Percentiles rank a stretch among this genome's conserved stretches.
Conservation (phyloP, 306 rosid species). For the Cicer arietinum region DNA sequence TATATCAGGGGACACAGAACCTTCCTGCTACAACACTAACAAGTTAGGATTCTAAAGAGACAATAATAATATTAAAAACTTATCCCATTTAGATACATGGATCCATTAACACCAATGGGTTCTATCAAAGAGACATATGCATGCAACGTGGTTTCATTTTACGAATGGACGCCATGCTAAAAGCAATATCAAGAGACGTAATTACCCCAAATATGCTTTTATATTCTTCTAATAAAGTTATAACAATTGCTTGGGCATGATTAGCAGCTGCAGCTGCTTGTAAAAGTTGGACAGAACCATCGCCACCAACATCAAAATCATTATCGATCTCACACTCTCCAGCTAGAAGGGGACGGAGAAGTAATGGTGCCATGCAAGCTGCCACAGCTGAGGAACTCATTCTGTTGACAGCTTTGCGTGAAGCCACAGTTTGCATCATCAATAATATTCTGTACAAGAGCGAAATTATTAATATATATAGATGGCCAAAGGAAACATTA, state of each 20-base stretch:
- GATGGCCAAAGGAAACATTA: constrained; percentile 4
- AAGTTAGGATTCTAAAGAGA: constrained; percentile 47
- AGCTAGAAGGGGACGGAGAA: constrained; percentile 90
- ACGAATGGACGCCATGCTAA: constrained; percentile 34
- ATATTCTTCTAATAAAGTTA: constrained; percentile 89
- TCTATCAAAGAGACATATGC: not conserved
- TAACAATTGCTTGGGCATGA: constrained; percentile 94
- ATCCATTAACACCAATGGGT: constrained; percentile 4
- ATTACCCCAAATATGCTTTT: constrained; percentile 76
- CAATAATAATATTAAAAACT: not conserved
- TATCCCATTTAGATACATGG: constrained; percentile 12
- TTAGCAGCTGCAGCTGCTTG: constrained; percentile 99
- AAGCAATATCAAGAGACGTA: constrained; percentile 31
- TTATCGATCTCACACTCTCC: constrained; percentile 92
- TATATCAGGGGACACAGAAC: constrained; percentile 67
- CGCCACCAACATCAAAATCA: constrained; percentile 90
- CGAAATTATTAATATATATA: constrained; percentile 39
- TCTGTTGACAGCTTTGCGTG: constrained; percentile 75
- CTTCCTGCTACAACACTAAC: constrained; percentile 74
- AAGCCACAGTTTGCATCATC: constrained; percentile 90
- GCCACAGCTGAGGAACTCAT: constrained; percentile 98
- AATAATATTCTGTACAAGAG: constrained; percentile 66
- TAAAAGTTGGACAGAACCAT: constrained; percentile 84
- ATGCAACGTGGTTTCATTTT: constrained; percentile 12
- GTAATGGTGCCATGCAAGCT: constrained; percentile 99